Conservation (phyloP, 1,284 basidiomycete species). For the Rhizoctonia solani region DNA sequence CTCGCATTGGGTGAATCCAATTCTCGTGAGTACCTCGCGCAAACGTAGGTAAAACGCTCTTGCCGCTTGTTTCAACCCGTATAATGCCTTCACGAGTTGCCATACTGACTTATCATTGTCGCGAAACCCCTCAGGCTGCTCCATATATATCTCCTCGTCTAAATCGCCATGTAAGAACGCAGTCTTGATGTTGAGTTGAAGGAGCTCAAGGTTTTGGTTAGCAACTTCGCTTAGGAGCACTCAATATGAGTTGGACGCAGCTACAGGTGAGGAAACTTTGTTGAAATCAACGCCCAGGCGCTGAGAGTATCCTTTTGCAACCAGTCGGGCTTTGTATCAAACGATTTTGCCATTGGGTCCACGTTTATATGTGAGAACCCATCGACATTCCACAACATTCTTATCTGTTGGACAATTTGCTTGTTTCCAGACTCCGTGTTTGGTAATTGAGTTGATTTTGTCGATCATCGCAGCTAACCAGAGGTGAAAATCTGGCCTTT, state of each 20-base stretch:
- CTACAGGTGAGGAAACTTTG: slow-evolving; percentile 51
- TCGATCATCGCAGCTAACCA: not conserved
- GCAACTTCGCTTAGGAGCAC: slow-evolving; percentile 49
- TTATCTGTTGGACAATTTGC: slow-evolving; percentile 11
- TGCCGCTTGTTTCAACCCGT: slow-evolving; percentile 42
- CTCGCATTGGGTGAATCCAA: slow-evolving; percentile 39
- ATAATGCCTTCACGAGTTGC: slow-evolving; percentile 37
- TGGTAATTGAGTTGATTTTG: slow-evolving; percentile 11
- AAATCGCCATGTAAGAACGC: slow-evolving; percentile 45
- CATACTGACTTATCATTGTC: slow-evolving; percentile 27
- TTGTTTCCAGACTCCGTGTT: slow-evolving; percentile 7
- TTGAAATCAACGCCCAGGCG: no score
- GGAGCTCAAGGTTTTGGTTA: slow-evolving; percentile 43
- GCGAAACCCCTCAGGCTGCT: slow-evolving; percentile 41
- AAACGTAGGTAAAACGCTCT: slow-evolving; percentile 15
- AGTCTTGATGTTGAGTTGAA: slow-evolving; percentile 46
- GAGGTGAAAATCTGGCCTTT: not conserved
- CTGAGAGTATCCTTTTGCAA: slow-evolving; percentile 53
- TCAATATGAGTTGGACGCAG: slow-evolving; percentile 45
- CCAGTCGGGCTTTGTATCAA: slow-evolving; percentile 48
- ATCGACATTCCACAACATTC: slow-evolving; percentile 35
- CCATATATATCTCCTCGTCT: slow-evolving; percentile 45
- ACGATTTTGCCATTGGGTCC: slow-evolving; percentile 44
- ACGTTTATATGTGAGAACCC: slow-evolving; percentile 48
- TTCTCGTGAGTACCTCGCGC: slow-evolving; percentile 6